These are phyloP conservation scores for Scedosporium boydii DNA, from an alignment of 2,329 filamentous ascomycete genomes.

Conservation along the genomic window DNA sequence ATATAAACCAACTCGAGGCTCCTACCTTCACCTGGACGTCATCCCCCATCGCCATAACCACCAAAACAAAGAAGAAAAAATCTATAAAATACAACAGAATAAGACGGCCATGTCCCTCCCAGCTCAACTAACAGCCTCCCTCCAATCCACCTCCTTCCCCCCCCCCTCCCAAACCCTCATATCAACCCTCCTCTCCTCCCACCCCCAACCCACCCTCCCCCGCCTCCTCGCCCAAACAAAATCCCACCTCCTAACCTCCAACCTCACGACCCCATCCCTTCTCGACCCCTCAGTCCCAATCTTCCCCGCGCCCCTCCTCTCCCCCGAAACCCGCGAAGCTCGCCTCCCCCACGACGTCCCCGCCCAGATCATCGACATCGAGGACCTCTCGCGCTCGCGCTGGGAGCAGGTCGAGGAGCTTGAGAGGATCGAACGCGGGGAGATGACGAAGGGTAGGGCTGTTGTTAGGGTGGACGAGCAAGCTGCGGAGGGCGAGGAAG, in stretches of 20 bases:
- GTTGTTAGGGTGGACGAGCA: constrained; percentile 58
- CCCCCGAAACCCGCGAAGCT: constrained; percentile 41
- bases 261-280: constrained; percentile 56
- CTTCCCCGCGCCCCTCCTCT: constrained; percentile 45
- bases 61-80: not conserved
- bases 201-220: constrained; percentile 52
- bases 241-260: constrained; percentile 68
- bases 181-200: constrained; percentile 47
- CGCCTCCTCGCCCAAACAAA: constrained; percentile 71
- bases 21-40: not conserved
- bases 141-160: constrained; percentile 46
- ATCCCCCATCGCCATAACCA: not conserved
- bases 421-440: constrained; percentile 63
- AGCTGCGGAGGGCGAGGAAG: constrained; percentile 35
- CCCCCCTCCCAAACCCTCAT: constrained; percentile 50
- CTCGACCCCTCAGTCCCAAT: constrained; percentile 29
- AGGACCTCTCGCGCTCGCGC: constrained; percentile 68
- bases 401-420: constrained; percentile 85
- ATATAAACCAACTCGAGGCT: too few species aligned
- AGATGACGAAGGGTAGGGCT: constrained; percentile 66
- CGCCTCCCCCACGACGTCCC: constrained; percentile 52
- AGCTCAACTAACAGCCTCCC: constrained; percentile 40
- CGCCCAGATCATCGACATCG: constrained; percentile 77
- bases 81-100: not conserved
- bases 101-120: constrained; percentile 18